These are phyloP conservation scores for Kwoniella europaea DNA, from an alignment of 768 basidiomycete species.

Conservation along the genomic window DNA sequence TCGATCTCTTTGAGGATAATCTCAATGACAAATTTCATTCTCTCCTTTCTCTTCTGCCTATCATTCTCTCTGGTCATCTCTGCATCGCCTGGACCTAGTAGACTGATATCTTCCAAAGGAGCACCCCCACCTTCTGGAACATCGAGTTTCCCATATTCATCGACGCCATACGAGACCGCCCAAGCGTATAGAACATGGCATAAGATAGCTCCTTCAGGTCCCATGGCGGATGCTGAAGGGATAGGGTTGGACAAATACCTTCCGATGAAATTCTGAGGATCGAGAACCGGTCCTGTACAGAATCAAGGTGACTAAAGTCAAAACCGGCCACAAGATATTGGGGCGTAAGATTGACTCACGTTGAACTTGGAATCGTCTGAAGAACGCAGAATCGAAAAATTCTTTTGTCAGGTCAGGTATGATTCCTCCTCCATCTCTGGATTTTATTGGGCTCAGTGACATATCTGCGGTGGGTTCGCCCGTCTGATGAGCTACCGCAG, in stretches of 20 bases:
- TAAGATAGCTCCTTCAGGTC: conserved; percentile 75
- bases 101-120: conserved; percentile 23
- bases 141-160: conserved; percentile 72
- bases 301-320: neutral
- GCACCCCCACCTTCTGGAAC: conserved; percentile 44
- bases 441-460: conserved; percentile 13
- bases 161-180: conserved; percentile 86
- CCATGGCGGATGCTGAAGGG: conserved; percentile 65
- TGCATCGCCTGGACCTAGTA: conserved; percentile 42
- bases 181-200: conserved; percentile 81
- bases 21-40: conserved; percentile 71
- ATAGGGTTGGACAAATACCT: conserved; percentile 61
- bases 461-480: conserved; percentile 14
- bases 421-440: conserved; percentile 46
- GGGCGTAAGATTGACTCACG: conserved; percentile 62
- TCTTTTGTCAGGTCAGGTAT: conserved; percentile 76
- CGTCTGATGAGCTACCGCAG: conserved; percentile 22
- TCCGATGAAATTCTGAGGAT: conserved; percentile 76
- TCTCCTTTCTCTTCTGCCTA: conserved; percentile 30
- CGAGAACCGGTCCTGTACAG: conserved; percentile 77
- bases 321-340: neutral
- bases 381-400: conserved; percentile 86
- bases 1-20: conserved; percentile 83
- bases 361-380: conserved; percentile 80
- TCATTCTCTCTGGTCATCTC: conserved; percentile 62